Evolutionary conservation across 441 rosid genomes (phyloP).

Genomic region (Daphne laureola): DNA sequence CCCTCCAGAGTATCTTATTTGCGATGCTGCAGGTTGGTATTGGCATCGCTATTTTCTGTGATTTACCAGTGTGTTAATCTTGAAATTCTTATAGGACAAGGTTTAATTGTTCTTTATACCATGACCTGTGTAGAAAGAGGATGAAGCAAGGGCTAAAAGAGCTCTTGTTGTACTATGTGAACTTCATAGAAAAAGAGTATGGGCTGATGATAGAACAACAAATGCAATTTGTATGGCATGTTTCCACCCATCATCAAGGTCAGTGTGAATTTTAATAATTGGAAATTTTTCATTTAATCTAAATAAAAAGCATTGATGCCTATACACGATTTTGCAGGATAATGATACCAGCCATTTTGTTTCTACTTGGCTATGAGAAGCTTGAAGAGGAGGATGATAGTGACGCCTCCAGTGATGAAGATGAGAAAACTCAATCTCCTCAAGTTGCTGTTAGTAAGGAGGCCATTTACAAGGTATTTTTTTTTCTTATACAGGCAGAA

Average conservation of each 20-base stretch:
- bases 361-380: conserved; percentile 90
- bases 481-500: not conserved
- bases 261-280: conserved; percentile 10
- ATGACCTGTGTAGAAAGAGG: conserved; percentile 48
- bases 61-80: not conserved
- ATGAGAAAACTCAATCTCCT: conserved; percentile 40
- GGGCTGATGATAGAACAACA: conserved; percentile 89
- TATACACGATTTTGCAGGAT: conserved; percentile 39
- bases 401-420: conserved; percentile 75
- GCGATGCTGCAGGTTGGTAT: conserved; percentile 55
- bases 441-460: conserved; percentile 50
- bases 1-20: conserved; percentile 73
- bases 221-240: conserved; percentile 87
- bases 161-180: conserved; percentile 65
- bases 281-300: conserved; percentile 5
- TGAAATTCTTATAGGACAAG: not conserved
- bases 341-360: conserved; percentile 67
- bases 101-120: not conserved
- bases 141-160: conserved; percentile 75
- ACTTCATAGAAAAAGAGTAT: conserved; percentile 73
- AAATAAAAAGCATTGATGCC: conserved; percentile 8
- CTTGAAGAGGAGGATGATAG: conserved; percentile 65
- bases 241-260: conserved; percentile 83
- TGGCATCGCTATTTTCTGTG: not conserved
- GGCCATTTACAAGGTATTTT: conserved; percentile 73